phyloP scores from a whole-genome alignment of 345 rosid species.

The Pistacia atlantica region DNA sequence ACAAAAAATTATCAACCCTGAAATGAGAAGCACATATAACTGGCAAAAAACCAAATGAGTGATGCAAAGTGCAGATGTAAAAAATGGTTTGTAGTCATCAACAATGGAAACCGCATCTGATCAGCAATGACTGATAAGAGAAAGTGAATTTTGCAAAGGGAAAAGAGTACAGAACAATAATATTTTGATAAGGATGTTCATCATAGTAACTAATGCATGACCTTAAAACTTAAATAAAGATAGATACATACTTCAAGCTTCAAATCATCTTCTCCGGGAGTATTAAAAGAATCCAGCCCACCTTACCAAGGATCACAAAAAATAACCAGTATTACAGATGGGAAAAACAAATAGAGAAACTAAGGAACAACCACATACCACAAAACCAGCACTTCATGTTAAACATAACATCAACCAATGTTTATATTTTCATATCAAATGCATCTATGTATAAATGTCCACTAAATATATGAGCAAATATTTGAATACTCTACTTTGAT shows the following conservation, averaged over 20 bases:
- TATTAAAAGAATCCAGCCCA: slow-evolving; percentile 47
- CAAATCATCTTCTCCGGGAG: slow-evolving; percentile 49
- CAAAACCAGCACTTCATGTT: slow-evolving; percentile 11
- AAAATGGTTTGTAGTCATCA: not conserved
- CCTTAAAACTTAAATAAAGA: slow-evolving; percentile 15
- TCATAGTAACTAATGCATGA: slow-evolving; percentile 11
- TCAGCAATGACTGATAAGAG: not conserved
- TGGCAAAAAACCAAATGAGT: slow-evolving; percentile 3
- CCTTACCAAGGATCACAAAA: slow-evolving; percentile 38
- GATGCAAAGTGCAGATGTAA: not conserved
- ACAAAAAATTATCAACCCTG: slow-evolving; percentile 8
- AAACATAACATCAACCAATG: not conserved
- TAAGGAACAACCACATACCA: not conserved
- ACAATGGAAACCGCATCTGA: not conserved
- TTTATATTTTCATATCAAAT: not conserved
- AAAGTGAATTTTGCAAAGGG: not conserved
- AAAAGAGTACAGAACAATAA: slow-evolving; percentile 8
- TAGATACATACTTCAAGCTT: slow-evolving; percentile 67
- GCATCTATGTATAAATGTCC: not conserved
- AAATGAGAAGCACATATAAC: not conserved
- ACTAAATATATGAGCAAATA: not conserved
- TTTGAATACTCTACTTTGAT: not conserved
- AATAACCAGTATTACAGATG: slow-evolving; percentile 19
- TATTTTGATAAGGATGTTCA: not conserved
- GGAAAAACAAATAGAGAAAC: not conserved